Base-by-base conservation (phyloP, 768 basidiomycete species). In the Pleurotus ostreatus region DNA sequence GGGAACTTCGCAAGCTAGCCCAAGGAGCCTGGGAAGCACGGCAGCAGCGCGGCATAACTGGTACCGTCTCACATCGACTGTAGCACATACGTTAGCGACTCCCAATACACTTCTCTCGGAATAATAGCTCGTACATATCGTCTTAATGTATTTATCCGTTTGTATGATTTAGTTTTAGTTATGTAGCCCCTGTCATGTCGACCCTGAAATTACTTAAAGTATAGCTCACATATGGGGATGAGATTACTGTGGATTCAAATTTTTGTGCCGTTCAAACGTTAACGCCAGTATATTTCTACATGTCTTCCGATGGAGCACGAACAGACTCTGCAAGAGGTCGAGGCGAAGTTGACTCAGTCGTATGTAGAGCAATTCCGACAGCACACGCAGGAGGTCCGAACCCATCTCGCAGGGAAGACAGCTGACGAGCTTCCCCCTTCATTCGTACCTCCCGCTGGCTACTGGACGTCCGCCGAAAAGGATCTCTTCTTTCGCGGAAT, bases 381-480 rank as follows among this genome's bases (percentile, higher is more conserved):
- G 4, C 74, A 78, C 60, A 67, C 76, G 43, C 57, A 60, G 26
- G 61, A 72, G 22, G 58, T 74, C 25, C 68, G 62, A 52, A 68
- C 68, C 7, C 76, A 80, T 60, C 64, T 78, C 22, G 48, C 63
- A 51, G 77, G 77, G 44, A 55, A 61, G 38, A 62, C 72, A 40
- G 62, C 55, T 16, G 56, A 61, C 20, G 55, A 63, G 25, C 58
- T 70, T 25, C 60, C 64, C 11, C 62, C 74, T 22, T 71, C 74
- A 13, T 75, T 72, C 59, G 55, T 73, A 56, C 62, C 71, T 16
- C 66, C 79, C 30, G 61, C 70, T 44, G 70, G 76, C 39, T 75
- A 71, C 57, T 94, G 92, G 92, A 83, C 85, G 3, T 66, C 76
- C 0, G 60, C 70, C n/a, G 92, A 94, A 63, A 86, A 88, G 59